Evolutionary conservation across 306 rosid genomes (phyloP).

Genomic region (Gillenia trifoliata): DNA sequence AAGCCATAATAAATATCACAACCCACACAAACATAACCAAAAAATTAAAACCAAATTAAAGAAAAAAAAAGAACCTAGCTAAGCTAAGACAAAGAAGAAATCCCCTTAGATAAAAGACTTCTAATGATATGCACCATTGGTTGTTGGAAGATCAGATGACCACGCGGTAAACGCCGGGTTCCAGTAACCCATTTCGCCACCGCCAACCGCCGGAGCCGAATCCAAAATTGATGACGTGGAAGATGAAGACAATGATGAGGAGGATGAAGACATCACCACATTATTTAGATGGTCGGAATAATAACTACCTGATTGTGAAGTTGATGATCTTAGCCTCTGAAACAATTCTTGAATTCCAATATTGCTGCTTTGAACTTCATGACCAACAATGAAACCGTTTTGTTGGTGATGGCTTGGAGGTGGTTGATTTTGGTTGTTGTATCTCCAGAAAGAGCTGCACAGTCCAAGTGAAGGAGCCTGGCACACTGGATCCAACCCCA

Average conservation of each 20-base stretch:
- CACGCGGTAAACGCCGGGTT: slow-evolving; percentile 59
- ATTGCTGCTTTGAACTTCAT: slow-evolving; percentile 40
- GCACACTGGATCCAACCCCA: slow-evolving; percentile 49
- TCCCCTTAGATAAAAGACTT: neutral
- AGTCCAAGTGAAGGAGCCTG: slow-evolving; percentile 54
- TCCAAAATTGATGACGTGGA: slow-evolving; percentile 54
- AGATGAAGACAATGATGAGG: slow-evolving; percentile 24
- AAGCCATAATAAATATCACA: slow-evolving; percentile 37
- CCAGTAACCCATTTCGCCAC: slow-evolving; percentile 80
- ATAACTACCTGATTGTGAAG: slow-evolving; percentile 21
- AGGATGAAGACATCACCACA: slow-evolving; percentile 42
- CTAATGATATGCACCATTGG: slow-evolving; percentile 71
- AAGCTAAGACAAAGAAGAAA: neutral
- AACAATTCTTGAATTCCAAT: slow-evolving; percentile 69
- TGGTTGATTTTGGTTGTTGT: slow-evolving; percentile 30
- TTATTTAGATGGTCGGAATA: slow-evolving; percentile 30
- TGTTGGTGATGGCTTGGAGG: slow-evolving; percentile 25
- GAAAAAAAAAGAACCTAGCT: slow-evolving; percentile 1
- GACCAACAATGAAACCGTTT: slow-evolving; percentile 31
- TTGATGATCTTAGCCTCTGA: slow-evolving; percentile 62
- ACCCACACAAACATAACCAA: slow-evolving; percentile 21
- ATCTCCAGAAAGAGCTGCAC: slow-evolving; percentile 66
- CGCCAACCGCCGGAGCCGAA: slow-evolving; percentile 43
- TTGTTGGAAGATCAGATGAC: slow-evolving; percentile 82
- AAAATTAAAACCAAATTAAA: neutral